Evolutionary conservation across 106 monocot species (phyloP), one percentile per base, ranked within the genome.

Genomic region (Allium cepa): DNA sequence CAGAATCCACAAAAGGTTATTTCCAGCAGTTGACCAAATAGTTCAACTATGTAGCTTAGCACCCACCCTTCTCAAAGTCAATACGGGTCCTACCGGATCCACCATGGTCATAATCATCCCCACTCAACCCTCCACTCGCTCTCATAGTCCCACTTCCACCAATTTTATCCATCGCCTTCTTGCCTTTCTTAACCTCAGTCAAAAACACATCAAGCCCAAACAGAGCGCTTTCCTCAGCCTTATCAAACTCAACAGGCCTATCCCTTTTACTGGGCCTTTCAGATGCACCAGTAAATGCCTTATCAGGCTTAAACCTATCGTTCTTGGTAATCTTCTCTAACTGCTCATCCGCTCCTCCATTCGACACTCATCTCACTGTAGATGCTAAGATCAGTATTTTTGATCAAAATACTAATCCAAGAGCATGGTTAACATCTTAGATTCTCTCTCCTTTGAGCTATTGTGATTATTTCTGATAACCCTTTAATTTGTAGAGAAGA

Each of bases 181-280:
- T 99, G 9, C 92, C 99, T 55, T 82, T 92, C 92, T 93, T 93
- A 64, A 99, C 99, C 63, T 99, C 99, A 1, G 92, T 99, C 83
- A 99, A 87, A 79, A 99, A 99, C 83, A 90, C 83, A 60, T 99
- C 92, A 63, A 99, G 67, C 28, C 93, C 99, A 15, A 99, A 92
- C 0, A 92, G 99, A 81, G 93, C 93, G 36, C 78, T 90, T 73
- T 99, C 99, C 70, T 93, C 99, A 56, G 80, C 84, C 72, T 93
- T 87, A 46, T 88, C 89, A 85, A 99, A 99, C 72, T 99, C 99
- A 0, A 99, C 78, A 2, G 99, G 82, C 28, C 92, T 76, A 6
- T 99, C 97, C 71, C 92, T 87, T 85, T 87, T 93, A 59, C 82
- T 71, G 12, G 86, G 71, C 67, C 87, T 79, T 22, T 92, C 99